These are phyloP conservation scores for Rhodotorula sp. DNA, from an alignment of 1,284 basidiomycete species.

Conservation along the genomic window DNA sequence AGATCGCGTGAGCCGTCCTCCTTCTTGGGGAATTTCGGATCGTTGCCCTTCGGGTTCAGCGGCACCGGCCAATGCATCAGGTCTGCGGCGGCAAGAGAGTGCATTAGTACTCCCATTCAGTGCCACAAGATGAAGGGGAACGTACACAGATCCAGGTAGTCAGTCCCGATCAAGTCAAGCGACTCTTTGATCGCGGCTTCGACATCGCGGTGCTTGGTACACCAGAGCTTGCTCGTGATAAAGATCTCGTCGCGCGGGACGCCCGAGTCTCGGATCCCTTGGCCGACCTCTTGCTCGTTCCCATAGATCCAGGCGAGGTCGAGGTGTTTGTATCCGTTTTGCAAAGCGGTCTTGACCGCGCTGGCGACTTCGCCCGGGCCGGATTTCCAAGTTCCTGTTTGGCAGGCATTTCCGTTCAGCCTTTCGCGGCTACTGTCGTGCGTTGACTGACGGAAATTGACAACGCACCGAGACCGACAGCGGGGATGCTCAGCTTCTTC, in stretches of 20 bases:
- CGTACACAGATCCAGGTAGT: conserved; percentile 75
- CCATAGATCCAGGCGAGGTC: conserved; percentile 55
- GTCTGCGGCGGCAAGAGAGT: not conserved
- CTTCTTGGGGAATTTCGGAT: conserved; percentile 65
- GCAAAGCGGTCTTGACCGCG: conserved; percentile 66
- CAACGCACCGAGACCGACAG: conserved; percentile 10
- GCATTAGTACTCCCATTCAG: too few species aligned
- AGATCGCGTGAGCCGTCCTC: conserved; percentile 59
- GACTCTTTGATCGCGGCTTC: conserved; percentile 70
- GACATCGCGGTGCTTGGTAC: conserved; percentile 58
- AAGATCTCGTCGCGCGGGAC: conserved; percentile 77
- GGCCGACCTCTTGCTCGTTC: conserved; percentile 71
- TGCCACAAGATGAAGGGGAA: conserved; percentile 40
- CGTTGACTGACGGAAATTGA: not conserved
- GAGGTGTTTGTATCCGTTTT: conserved; percentile 72
- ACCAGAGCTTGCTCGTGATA: conserved; percentile 66
- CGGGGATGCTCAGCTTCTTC: not conserved
- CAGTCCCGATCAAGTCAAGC: conserved; percentile 67
- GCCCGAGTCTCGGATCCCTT: conserved; percentile 73
- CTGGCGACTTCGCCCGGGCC: conserved; percentile 52
- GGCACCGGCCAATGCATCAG: conserved; percentile 51
- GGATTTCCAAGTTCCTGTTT: conserved; percentile 72
- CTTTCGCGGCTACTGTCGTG: too few species aligned
- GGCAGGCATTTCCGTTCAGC: not conserved
- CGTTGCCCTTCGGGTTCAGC: conserved; percentile 70